phyloP scores from a whole-genome alignment of 371 early-diverging fungal species.

The Apophysomyces ossiformis region DNA sequence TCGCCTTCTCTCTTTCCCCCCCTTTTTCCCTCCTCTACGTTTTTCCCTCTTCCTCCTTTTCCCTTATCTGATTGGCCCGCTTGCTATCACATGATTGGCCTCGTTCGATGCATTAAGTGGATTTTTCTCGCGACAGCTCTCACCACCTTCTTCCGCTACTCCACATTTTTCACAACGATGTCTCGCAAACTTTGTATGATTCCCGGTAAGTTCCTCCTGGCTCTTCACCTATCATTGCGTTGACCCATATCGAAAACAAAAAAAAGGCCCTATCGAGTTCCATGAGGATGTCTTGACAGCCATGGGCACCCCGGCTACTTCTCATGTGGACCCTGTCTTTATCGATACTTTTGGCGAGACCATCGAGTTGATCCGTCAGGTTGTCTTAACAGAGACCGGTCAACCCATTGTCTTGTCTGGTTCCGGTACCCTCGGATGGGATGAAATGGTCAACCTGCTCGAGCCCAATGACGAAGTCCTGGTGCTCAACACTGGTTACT shows the following conservation, averaged over 20 bases:
- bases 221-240: background rate
- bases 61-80: background rate
- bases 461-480: slow-evolving; percentile 91
- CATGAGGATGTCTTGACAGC: slow-evolving; percentile 85
- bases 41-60: background rate
- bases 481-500: slow-evolving; percentile 92
- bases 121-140: slow-evolving; percentile 7
- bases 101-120: slow-evolving; percentile 10
- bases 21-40: slow-evolving; percentile 5
- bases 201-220: slow-evolving; percentile 64
- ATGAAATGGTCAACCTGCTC: slow-evolving; percentile 90
- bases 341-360: slow-evolving; percentile 86
- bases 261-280: slow-evolving; percentile 92
- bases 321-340: slow-evolving; percentile 93
- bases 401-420: slow-evolving; percentile 96
- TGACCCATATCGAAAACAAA: background rate
- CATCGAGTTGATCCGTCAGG: slow-evolving; percentile 82
- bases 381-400: slow-evolving; percentile 79
- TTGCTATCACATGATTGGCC: slow-evolving; percentile 3
- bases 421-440: slow-evolving; percentile 96
- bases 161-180: slow-evolving; percentile 2
- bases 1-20: background rate
- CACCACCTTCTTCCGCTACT: slow-evolving; percentile 9
- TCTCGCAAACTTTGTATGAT: slow-evolving; percentile 89
- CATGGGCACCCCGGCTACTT: slow-evolving; percentile 90